Evolutionary conservation across 2,329 filamentous ascomycete species (phyloP), one percentile per base, ranked within the genome.

Genomic region (Chaetothyriales sp.): DNA sequence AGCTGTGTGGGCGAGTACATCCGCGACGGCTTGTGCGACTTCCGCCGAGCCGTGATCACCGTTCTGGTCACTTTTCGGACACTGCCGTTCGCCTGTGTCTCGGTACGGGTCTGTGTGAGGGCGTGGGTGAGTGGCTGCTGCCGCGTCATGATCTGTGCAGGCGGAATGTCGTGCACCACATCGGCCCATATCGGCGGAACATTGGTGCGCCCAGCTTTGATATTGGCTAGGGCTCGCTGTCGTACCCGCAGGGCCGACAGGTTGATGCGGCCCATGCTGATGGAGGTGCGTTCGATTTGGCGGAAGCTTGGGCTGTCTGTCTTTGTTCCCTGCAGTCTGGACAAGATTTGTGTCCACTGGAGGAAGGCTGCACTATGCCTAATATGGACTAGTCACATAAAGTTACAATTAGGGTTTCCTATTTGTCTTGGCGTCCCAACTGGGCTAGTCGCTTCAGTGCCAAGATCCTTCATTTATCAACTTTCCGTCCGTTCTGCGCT

Each of bases 1-100:
- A 98, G 81, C 52, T 73, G 70, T 57, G 88, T 78, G 1, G 92
- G 92, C 60, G 81, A 79, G 73, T 89, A 96, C 60, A 95, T 71
- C 59, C 79, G 67, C 61, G 74, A 78, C n/a, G 65, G 64, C 48
- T 56, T 57, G 18, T 20, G 15, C 12, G 44, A 48, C 26, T 46
- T 61, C 59, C 48, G 54, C 50, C 46, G 26, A 20, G 44, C 5
- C 12, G 43, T 4, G 2, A 10, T 45, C 15, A 47, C 26, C 10
- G 15, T 18, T 46, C 49, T 59, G 2, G 50, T 49, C 43, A 57
- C 53, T 49, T 59, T 54, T 44, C 55, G 48, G 43, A 52, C 55
- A 28, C 47, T 53, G 18, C 56, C 56, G 46, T 51, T 48, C 8
- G 57, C 55, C 10, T 58, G 51, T 15, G 63, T 63, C 57, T 63